Conservation (phyloP, 1,284 basidiomycete genomes). For the Hortiboletus rubellus region DNA sequence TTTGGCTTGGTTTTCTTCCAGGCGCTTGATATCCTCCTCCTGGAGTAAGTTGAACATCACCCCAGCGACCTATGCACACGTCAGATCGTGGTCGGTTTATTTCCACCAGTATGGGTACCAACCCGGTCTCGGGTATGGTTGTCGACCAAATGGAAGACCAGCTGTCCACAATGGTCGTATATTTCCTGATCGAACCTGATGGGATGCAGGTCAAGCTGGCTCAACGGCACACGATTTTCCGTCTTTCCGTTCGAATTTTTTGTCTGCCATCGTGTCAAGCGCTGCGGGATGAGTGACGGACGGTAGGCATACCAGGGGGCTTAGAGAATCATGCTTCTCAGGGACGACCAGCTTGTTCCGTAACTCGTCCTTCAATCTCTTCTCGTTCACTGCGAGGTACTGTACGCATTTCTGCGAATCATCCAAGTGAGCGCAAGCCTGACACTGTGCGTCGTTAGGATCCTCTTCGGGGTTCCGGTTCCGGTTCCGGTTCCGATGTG, state of each 20-base stretch:
- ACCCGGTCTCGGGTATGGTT: not conserved
- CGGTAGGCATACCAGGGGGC: not conserved
- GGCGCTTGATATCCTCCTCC: accelerated
- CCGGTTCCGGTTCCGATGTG: not conserved
- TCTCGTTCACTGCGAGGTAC: not conserved
- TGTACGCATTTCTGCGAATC: not conserved
- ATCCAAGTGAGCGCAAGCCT: not conserved
- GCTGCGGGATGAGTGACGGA: not conserved
- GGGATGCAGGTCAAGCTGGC: accelerated
- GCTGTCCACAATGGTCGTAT: not conserved
- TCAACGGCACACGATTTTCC: not conserved
- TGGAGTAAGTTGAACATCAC: not conserved
- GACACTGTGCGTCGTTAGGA: not conserved
- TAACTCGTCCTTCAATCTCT: accelerated
- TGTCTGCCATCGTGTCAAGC: not conserved
- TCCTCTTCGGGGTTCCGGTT: not conserved
- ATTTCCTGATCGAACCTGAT: not conserved
- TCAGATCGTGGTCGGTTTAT: too few species aligned
- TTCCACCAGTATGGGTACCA: not conserved
- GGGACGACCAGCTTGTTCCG: not conserved
- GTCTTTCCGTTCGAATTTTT: too few species aligned
- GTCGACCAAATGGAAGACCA: not conserved
- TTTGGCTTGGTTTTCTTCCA: slow-evolving; percentile 1
- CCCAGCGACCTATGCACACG: not conserved
- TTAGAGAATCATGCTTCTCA: not conserved